These are phyloP conservation scores for Gastrolobium bilobum DNA, from an alignment of 306 rosid species.

Conservation along the genomic window DNA sequence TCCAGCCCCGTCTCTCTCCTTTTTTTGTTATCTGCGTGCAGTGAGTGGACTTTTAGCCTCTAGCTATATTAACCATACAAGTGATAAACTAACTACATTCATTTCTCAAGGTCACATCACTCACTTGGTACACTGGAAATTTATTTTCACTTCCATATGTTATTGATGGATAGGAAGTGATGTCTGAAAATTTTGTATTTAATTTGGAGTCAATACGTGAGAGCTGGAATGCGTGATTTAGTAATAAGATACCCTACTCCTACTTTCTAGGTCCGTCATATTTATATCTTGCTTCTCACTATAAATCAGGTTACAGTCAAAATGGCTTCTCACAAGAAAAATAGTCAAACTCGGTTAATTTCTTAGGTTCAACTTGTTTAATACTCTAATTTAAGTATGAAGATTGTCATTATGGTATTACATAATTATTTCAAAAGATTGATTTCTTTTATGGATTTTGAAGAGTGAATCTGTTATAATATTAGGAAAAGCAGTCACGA, in stretches of 20 bases:
- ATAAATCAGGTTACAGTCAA: not conserved
- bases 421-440: not conserved
- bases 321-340: too few species aligned
- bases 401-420: constrained; percentile 9
- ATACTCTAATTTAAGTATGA: not conserved
- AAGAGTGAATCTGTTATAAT: constrained; percentile 14
- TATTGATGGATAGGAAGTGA: constrained; percentile 2
- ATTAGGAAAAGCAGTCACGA: constrained; percentile 13
- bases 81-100: constrained; percentile 12
- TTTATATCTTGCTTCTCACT: not conserved
- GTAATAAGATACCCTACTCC: not conserved
- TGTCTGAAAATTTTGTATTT: constrained; percentile 26
- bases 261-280: not conserved
- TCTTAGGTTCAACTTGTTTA: constrained; percentile 13
- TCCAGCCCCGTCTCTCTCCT: not conserved
- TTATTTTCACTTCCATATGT: not conserved
- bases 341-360: not conserved
- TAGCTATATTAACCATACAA: constrained; percentile 17
- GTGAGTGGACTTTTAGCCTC: constrained; percentile 28
- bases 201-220: not conserved
- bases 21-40: not conserved
- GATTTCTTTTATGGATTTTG: constrained; percentile 4
- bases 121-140: constrained; percentile 28
- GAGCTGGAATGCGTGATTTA: constrained; percentile 16
- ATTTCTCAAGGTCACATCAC: constrained; percentile 1